A percentile compares a stretch with the other conserved stretches of the same genome.
phyloP scores from a whole-genome alignment of 2,329 filamentous ascomycete species.

The Lachnellula hyalina region DNA sequence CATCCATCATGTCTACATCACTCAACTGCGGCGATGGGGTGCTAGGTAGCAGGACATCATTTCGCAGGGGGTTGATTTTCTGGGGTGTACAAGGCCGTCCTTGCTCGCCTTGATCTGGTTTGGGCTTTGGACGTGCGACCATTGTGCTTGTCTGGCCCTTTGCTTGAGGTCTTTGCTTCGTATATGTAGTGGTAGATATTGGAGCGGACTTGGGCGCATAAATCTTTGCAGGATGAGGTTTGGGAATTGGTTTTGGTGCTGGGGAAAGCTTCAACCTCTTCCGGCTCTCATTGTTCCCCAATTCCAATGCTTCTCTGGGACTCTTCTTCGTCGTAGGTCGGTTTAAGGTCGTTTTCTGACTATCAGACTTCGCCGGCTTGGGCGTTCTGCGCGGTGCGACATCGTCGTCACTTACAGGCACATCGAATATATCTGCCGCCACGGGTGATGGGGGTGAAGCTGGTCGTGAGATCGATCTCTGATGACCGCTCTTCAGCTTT shows the following conservation, averaged over 20 bases:
- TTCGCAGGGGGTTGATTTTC: constrained; percentile 6
- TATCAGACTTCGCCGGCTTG: constrained; percentile 12
- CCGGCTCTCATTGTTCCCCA: constrained; percentile 11
- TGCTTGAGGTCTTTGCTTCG: constrained; percentile 8
- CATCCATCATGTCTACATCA: constrained; percentile 23
- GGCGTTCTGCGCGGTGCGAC: constrained; percentile 1
- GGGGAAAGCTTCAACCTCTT: constrained; percentile 28
- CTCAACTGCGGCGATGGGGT: constrained; percentile 15
- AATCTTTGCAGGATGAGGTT: neutral
- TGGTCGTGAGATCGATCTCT: constrained; percentile 6
- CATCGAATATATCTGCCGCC: constrained; percentile 13
- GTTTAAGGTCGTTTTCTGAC: constrained; percentile 2
- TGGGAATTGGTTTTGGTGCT: neutral
- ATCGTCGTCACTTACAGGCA: constrained; percentile 24
- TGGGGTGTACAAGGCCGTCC: constrained; percentile 4
- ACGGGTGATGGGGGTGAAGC: constrained; percentile 2
- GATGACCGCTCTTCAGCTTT: constrained; percentile 6
- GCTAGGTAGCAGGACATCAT: neutral
- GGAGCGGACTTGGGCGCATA: neutral
- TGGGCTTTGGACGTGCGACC: constrained; percentile 18
- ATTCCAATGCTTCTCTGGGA: constrained; percentile 4
- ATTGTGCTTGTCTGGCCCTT: constrained; percentile 12
- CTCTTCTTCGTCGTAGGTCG: constrained; percentile 2
- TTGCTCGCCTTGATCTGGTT: constrained; percentile 1
- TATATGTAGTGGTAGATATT: constrained; percentile 2